Base-by-base conservation (phyloP, 2,329 filamentous ascomycete species). In the Lomentospora prolificans region DNA sequence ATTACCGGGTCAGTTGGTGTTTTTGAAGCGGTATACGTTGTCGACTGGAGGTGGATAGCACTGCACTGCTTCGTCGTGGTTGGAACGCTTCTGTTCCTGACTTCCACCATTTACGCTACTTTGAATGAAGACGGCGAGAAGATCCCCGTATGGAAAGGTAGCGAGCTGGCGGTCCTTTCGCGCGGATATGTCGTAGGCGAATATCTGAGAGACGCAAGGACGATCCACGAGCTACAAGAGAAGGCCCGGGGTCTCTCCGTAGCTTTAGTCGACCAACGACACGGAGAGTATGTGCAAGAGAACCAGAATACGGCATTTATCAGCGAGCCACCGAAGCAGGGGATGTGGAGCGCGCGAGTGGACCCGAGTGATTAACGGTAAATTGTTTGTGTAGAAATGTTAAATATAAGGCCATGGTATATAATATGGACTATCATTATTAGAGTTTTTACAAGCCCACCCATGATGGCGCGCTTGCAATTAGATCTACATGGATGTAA, bases 131-230 rank as follows among this genome's bases (percentile, higher is more conserved):
- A 19, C 10, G 41, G 22, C 39, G 36, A 33, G 12, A 9, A 3
- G 2, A 50, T 58, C 5, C 55, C 56, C 3, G 50, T 58, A 14
- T 61, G 55, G 58, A 61, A 61, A 25, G 52, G 55, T 3, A 61
- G 58, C 25, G 58, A 60, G 53, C 53, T 58, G 10, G 58, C 58
- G 7, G 56, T 59, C 10, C 31, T 60, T 3, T 53, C 58, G 14
- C 56, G 52, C 36, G 59, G 59, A 3, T 31, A 36, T 3, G n/a
- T 48, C 5, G 14, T 58, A 4, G 50, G 30, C 12, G 36, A 48
- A 14, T n/a, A 33, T 3, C 41, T 59, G n/a, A 57, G 48, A 19
- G 51, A 36, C 6, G 44, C 39, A 22, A 14, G n/a, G 19, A 28
- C 25, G 10, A 51, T 22, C 8, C 27, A 31, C 46, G 36, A 36